Base-by-base conservation (phyloP, 805 yeast species). In the Myxozyma neotropica region DNA sequence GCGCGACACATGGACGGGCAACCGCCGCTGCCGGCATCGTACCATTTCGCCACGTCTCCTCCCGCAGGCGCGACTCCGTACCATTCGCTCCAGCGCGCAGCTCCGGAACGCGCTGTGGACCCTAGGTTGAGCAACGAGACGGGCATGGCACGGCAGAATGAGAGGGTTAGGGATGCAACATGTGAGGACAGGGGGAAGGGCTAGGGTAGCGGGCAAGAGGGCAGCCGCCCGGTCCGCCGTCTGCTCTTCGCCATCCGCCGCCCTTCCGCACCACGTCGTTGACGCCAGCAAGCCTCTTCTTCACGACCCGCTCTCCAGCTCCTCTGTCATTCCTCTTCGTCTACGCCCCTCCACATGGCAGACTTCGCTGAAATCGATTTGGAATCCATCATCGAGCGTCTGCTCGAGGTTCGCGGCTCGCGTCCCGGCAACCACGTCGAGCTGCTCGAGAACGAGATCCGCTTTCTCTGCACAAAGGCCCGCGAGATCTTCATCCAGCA, bases 401-500 rank as follows among this genome's bases (percentile, higher is more conserved):
- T 93, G 72, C 81, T 93, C 69, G 98, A 94, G 77, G 99, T 94
- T 55, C 86, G 99, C 77, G 99, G 98, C 65, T 90, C 97, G 63
- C 86, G 97, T 75, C 99, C 99, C 19, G 99, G 99, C 40, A 92
- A 90, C 75, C 97, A 90, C 74, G 99, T 93, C 48, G 91, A 91
- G 67, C 81, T 93, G 62, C 89, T 87, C 70, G 99, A 93, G 77
- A 89, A 83, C 74, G 98, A 94, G 78, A 94, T 93, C 75, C 86
- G 96, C 72, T 93, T 83, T 77, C 85, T 93, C 64, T 93, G 99
- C 80, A 91, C 97, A 65, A 93, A 92, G 76, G 98, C 99, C 33
- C 86, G 99, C 77, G 97, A 95, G 74, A 94, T 93, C 71, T 93
- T 93, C 77, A 94, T 93, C 74, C 96, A 90, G 76, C 99, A 93